Evolutionary conservation across 768 basidiomycete genomes (phyloP).

Genomic region (Mycena kentingensis): DNA sequence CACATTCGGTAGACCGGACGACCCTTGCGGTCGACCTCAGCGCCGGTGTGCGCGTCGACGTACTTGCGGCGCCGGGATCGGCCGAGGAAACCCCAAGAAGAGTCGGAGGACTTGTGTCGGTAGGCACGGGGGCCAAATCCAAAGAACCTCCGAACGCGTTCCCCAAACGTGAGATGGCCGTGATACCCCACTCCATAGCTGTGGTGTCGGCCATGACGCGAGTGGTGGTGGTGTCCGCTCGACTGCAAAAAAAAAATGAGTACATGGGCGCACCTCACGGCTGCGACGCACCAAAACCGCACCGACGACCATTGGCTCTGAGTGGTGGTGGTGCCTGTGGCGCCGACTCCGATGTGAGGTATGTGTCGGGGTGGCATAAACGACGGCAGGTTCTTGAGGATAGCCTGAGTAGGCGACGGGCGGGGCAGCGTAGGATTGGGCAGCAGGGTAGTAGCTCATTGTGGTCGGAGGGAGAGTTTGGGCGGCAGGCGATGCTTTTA

Average conservation of each 20-base stretch:
- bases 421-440: slow-evolving; percentile 21
- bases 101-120: slow-evolving; percentile 45
- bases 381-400: slow-evolving; percentile 9
- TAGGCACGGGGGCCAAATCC: slow-evolving; percentile 47
- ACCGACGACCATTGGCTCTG: slow-evolving; percentile 16
- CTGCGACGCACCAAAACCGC: slow-evolving; percentile 14
- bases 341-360: slow-evolving; percentile 14
- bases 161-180: slow-evolving; percentile 40
- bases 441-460: slow-evolving; percentile 27
- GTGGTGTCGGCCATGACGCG: slow-evolving; percentile 5
- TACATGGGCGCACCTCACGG: not conserved
- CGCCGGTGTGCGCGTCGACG: slow-evolving; percentile 50
- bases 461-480: too few relatives aligned
- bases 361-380: slow-evolving; percentile 4
- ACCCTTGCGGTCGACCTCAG: slow-evolving; percentile 58
- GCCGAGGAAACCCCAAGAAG: slow-evolving; percentile 62
- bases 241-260: slow-evolving; percentile 29
- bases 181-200: not conserved
- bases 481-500: not conserved
- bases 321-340: slow-evolving; percentile 19
- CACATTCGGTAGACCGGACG: slow-evolving; percentile 53
- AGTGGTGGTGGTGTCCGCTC: slow-evolving; percentile 28
- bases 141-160: slow-evolving; percentile 56
- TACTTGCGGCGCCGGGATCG: slow-evolving; percentile 51
- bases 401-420: slow-evolving; percentile 6